Percentiles rank a stretch among this genome's conserved stretches.
These are phyloP conservation scores for Pseudoscleropodium purum DNA, from an alignment of 225 moss, liverwort and hornwort species.

Conservation along the genomic window DNA sequence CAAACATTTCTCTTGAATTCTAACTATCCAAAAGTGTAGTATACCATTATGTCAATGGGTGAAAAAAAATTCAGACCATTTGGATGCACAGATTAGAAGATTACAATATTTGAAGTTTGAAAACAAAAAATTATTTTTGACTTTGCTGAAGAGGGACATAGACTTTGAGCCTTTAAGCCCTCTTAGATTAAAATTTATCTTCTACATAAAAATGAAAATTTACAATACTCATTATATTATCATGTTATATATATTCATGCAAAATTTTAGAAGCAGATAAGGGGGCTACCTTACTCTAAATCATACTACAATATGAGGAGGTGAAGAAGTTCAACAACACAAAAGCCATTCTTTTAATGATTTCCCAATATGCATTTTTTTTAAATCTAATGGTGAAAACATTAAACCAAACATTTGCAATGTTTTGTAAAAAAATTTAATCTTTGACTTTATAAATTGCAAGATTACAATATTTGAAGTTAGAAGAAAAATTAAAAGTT, in stretches of 20 bases:
- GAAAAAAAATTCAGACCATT: rapidly evolving
- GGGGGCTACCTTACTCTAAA: background rate
- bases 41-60: background rate
- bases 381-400: background rate
- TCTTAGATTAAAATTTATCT: background rate
- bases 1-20: rapidly evolving
- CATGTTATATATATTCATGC: background rate
- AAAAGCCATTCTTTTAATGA: background rate
- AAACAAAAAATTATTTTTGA: background rate
- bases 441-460: background rate
- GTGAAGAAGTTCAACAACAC: background rate
- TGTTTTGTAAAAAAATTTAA: no score
- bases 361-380: background rate
- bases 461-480: background rate
- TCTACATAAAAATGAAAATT: background rate
- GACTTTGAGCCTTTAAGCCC: no score
- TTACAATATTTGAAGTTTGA: background rate
- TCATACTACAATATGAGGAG: background rate
- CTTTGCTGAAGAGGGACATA: rapidly evolving
- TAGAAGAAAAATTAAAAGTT: background rate
- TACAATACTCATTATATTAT: background rate
- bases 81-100: background rate
- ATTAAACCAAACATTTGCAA: background rate
- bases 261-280: background rate
- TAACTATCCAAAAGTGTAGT: rapidly evolving